Base-by-base conservation (phyloP, 2,329 filamentous ascomycete genomes). In the Aspergillus sp. region DNA sequence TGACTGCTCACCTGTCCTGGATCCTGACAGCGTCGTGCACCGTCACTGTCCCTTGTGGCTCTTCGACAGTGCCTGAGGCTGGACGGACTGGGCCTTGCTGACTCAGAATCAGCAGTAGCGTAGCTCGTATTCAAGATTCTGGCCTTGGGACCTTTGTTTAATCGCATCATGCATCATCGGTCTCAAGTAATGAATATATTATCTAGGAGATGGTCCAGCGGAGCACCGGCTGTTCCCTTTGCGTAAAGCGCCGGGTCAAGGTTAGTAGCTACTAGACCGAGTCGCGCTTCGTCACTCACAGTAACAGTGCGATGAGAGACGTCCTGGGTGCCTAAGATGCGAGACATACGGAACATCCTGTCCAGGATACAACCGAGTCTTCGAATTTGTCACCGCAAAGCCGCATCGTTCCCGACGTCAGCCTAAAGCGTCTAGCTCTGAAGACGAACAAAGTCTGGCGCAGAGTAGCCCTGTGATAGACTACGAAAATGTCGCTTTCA, bases 361-460 rank as follows among this genome's bases (percentile, higher is more conserved):
- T 48, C 71, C 71, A 11, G 73, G 72, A 15, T 74, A 75, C 57
- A 65, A 67, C 12, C 66, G 64, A 19, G 63, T 64, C 15, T 73
- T 73, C 48, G 74, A 71, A 41, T 74, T 75, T 22, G 64, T 74
- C 17, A 50, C 67, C 15, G 70, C 64, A n/a, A 70, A 70, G 44
- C 68, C 67, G n/a, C 63, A 67, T 54, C 60, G 69, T 11, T 61
- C 61, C 20, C 62, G 55, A 13, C 62, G 62, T 5, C 60, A 47
- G 8, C 61, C 30, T 20, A 56, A 42, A 44, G 40, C 8, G 37
- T 40, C 44, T 15, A 42, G 45, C 15, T 12, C 13, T 24, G 27
- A 27, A 12, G 33, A 27, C 9, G 34, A 19, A 22, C 45, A 49
- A 12, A 37, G 9, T 33, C 8, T 20, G 8, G 34, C 34, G 33